phyloP scores from a whole-genome alignment of 129 eudicot species.

The Flaveria ramosissima region DNA sequence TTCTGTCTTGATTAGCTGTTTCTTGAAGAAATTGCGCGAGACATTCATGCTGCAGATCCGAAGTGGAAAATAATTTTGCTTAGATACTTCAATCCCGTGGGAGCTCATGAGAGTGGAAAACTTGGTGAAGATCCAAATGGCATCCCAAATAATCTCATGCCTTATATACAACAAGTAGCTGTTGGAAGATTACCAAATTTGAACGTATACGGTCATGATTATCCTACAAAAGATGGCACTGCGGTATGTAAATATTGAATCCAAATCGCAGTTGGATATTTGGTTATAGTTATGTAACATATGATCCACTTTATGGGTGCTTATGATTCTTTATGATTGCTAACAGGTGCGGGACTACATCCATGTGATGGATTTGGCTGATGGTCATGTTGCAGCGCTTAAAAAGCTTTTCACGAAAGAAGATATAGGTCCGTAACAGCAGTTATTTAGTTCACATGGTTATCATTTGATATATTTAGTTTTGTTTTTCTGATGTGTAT shows the following conservation, averaged over 20 bases:
- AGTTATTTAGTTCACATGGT: background rate
- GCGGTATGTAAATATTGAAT: slow-evolving; percentile 49
- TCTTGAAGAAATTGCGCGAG: slow-evolving; percentile 89
- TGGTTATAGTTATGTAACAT: background rate
- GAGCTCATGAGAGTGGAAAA: slow-evolving; percentile 94
- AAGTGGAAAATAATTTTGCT: slow-evolving; percentile 82
- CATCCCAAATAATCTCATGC: slow-evolving; percentile 95
- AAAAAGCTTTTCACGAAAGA: slow-evolving; percentile 64
- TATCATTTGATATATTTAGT: background rate
- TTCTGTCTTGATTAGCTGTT: slow-evolving; percentile 48
- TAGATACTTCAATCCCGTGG: slow-evolving; percentile 92
- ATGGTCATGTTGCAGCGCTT: slow-evolving; percentile 90
- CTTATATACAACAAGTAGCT: slow-evolving; percentile 92
- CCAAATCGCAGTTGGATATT: no score
- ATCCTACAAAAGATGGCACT: slow-evolving; percentile 84
- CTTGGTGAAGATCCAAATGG: slow-evolving; percentile 98
- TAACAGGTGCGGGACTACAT: slow-evolving; percentile 81
- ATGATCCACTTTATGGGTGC: background rate
- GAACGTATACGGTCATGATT: slow-evolving; percentile 88
- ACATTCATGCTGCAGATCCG: slow-evolving; percentile 63
- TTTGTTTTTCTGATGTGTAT: slow-evolving; percentile 1
- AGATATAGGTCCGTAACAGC: slow-evolving; percentile 53
- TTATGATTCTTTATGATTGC: slow-evolving; percentile 4
- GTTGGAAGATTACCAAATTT: slow-evolving; percentile 89
- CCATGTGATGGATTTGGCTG: slow-evolving; percentile 99